Percentiles rank a stretch among this genome's conserved stretches.
phyloP scores from a whole-genome alignment of 2,329 filamentous ascomycete genomes.

The Fusarium sp. region DNA sequence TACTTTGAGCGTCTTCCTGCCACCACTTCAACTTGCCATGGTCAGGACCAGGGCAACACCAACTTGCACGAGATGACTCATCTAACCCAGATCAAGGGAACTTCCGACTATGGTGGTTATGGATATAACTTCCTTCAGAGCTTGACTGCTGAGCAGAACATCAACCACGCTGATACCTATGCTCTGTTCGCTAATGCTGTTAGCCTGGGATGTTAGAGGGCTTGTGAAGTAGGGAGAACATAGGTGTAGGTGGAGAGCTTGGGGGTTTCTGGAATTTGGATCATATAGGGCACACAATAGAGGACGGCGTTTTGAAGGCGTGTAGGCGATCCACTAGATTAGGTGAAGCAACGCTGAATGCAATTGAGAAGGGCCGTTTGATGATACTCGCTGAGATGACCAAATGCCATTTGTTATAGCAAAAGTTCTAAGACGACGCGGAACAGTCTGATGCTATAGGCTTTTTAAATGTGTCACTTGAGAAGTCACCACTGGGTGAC shows the following conservation, averaged over 20 bases:
- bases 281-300: background rate
- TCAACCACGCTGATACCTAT: conserved; percentile 70
- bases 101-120: conserved; percentile 68
- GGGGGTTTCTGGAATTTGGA: background rate
- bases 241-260: background rate
- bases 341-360: background rate
- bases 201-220: conserved; percentile 48
- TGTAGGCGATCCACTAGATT: background rate
- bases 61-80: conserved; percentile 74
- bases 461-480: background rate
- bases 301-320: background rate
- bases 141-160: conserved; percentile 59
- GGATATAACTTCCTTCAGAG: conserved; percentile 59
- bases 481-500: conserved; percentile 1
- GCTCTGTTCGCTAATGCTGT: conserved; percentile 40
- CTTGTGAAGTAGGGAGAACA: background rate
- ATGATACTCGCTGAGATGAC: background rate
- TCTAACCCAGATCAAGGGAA: conserved; percentile 64
- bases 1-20: conserved; percentile 66
- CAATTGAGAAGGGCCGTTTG: background rate
- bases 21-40: conserved; percentile 63
- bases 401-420: background rate
- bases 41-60: conserved; percentile 72
- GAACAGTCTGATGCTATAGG: background rate
- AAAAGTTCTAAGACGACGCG: background rate